These are phyloP conservation scores for Neofusicoccum laricinum DNA, from an alignment of 2,329 filamentous ascomycete species.

Conservation along the genomic window DNA sequence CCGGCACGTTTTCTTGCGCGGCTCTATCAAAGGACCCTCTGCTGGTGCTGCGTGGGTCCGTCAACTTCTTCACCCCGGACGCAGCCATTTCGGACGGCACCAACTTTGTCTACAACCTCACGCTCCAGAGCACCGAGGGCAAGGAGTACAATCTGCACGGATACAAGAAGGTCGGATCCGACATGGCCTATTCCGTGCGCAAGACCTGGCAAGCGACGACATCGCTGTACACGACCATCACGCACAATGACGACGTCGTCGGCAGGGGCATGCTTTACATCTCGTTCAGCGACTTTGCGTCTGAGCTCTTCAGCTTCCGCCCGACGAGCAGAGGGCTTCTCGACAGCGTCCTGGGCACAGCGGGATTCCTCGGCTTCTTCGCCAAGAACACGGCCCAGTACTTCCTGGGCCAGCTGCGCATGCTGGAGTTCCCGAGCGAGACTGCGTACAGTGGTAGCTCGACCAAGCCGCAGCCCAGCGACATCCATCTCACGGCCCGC, in stretches of 20 bases:
- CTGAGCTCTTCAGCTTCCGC: slow-evolving; percentile 49
- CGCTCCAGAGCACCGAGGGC: slow-evolving; percentile 55
- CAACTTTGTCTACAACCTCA: slow-evolving; percentile 61
- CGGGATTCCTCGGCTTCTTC: slow-evolving; percentile 56
- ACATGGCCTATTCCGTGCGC: slow-evolving; percentile 54
- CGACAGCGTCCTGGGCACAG: too few species aligned
- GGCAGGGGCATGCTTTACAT: slow-evolving; percentile 61
- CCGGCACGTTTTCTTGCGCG: slow-evolving; percentile 58
- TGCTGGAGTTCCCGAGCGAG: slow-evolving; percentile 52
- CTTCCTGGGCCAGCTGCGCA: slow-evolving; percentile 54
- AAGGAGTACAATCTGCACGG: slow-evolving; percentile 58
- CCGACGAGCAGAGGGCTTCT: neutral
- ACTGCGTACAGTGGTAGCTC: slow-evolving; percentile 46
- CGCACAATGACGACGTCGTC: slow-evolving; percentile 42
- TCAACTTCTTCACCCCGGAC: slow-evolving; percentile 57
- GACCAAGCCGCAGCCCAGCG: slow-evolving; percentile 47
- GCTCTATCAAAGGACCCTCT: slow-evolving; percentile 46
- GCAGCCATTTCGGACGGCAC: slow-evolving; percentile 55
- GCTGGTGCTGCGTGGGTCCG: slow-evolving; percentile 57
- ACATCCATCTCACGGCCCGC: slow-evolving; percentile 46
- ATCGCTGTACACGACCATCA: slow-evolving; percentile 61
- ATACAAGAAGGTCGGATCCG: slow-evolving; percentile 61
- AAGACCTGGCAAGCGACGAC: slow-evolving; percentile 61
- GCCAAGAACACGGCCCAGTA: slow-evolving; percentile 52
- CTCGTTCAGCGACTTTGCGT: slow-evolving; percentile 51